Percentiles rank a stretch among this genome's conserved stretches.
Evolutionary conservation across 805 yeast species (phyloP).

Genomic region (Metschnikowia drakensbergensis): DNA sequence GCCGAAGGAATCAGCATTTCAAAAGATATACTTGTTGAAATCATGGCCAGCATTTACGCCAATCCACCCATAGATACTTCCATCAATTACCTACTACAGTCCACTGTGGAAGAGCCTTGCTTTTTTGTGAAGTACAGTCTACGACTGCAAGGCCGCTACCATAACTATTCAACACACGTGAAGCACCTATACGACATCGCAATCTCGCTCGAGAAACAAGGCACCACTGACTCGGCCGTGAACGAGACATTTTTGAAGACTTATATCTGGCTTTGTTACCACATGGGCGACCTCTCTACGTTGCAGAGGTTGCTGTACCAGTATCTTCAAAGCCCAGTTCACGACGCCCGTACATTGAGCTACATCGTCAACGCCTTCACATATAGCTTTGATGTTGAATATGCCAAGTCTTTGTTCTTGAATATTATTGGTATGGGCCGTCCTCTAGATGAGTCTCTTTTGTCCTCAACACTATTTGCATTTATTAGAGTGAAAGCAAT

Average conservation of each 20-base stretch:
- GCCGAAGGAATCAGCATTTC: slow-evolving; percentile 8
- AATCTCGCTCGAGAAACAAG: slow-evolving; percentile 17
- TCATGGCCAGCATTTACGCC: slow-evolving; percentile 14
- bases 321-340: slow-evolving; percentile 19
- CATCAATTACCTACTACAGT: slow-evolving; percentile 12
- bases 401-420: slow-evolving; percentile 25
- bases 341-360: slow-evolving; percentile 25
- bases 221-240: slow-evolving; percentile 2
- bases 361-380: slow-evolving; percentile 30
- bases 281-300: slow-evolving; percentile 28
- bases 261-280: slow-evolving; percentile 35
- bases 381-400: slow-evolving; percentile 32
- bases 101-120: slow-evolving; percentile 13
- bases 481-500: slow-evolving; percentile 27
- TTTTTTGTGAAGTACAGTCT: slow-evolving; percentile 10
- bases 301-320: slow-evolving; percentile 20
- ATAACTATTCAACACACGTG: slow-evolving; percentile 17
- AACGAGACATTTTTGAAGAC: slow-evolving; percentile 21
- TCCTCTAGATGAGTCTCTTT: slow-evolving; percentile 22
- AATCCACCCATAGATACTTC: slow-evolving; percentile 12
- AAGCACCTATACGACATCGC: slow-evolving; percentile 22
- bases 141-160: slow-evolving; percentile 8
- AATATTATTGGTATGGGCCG: slow-evolving; percentile 21
- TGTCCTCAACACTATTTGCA: slow-evolving; percentile 26
- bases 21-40: slow-evolving; percentile 11